phyloP scores from a whole-genome alignment of 768 basidiomycete species.

The Amanita muscaria region DNA sequence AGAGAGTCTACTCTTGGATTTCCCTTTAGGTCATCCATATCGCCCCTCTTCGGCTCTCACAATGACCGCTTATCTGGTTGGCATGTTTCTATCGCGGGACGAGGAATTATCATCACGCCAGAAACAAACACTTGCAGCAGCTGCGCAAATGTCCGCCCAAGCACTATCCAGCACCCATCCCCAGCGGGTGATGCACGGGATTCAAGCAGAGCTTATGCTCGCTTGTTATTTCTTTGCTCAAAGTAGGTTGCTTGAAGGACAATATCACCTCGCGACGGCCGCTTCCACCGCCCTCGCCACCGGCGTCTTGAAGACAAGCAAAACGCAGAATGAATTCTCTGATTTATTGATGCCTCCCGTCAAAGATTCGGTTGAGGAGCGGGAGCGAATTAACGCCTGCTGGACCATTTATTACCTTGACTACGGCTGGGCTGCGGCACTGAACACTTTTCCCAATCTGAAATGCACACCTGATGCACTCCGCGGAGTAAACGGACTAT shows the following conservation, averaged over 20 bases:
- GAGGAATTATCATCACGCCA: constrained; percentile 20
- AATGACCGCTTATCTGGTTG: constrained; percentile 31
- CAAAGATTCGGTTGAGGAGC: constrained; percentile 24
- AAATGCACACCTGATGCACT: constrained; percentile 3
- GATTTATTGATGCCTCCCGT: constrained; percentile 18
- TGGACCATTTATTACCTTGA: constrained; percentile 30
- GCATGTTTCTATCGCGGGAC: constrained; percentile 23
- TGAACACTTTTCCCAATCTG: constrained; percentile 18
- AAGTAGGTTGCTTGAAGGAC: constrained; percentile 38
- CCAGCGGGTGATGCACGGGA: constrained; percentile 33
- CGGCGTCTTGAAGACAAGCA: constrained; percentile 29
- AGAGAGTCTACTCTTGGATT: constrained; percentile 22
- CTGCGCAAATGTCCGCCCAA: constrained; percentile 29
- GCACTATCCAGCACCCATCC: constrained; percentile 32
- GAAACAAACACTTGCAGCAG: constrained; percentile 31
- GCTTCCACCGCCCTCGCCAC: constrained; percentile 28
- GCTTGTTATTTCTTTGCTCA: constrained; percentile 45
- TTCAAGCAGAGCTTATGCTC: constrained; percentile 50
- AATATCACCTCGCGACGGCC: constrained; percentile 29
- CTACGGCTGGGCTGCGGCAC: constrained; percentile 34
- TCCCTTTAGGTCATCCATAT: constrained; percentile 23
- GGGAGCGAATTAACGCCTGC: constrained; percentile 27
- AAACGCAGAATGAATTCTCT: constrained; percentile 9
- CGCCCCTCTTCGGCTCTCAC: constrained; percentile 33
- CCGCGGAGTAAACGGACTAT: constrained; percentile 6